Conservation (phyloP, 257 asterid species). For the Solanum lignicaule region DNA sequence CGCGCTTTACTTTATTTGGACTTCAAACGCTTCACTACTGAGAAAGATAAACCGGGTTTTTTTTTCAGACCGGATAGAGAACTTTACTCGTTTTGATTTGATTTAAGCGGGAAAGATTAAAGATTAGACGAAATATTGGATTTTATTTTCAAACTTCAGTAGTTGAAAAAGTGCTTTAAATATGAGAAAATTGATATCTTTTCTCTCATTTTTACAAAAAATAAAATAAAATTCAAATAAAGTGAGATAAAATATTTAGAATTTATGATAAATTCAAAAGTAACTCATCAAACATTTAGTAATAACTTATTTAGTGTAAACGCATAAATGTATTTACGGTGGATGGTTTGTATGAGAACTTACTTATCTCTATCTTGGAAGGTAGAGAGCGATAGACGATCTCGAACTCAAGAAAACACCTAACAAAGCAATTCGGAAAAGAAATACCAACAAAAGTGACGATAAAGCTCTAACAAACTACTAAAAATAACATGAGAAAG, state of each 20-base stretch:
- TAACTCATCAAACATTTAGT: neutral
- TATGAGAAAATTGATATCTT: neutral
- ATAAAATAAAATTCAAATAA: neutral
- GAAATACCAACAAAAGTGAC: neutral
- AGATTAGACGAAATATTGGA: neutral
- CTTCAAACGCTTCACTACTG: neutral
- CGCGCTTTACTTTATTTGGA: neutral
- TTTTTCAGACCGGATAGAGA: neutral
- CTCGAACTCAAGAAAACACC: neutral
- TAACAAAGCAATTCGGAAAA: neutral
- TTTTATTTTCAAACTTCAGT: neutral
- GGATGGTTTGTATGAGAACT: neutral
- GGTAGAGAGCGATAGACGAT: neutral
- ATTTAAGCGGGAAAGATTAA: neutral
- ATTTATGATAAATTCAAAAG: neutral
- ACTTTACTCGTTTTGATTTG: neutral
- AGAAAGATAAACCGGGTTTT: neutral
- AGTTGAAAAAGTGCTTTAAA: neutral
- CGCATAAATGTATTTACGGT: neutral
- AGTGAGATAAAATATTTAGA: neutral
- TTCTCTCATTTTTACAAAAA: neutral
- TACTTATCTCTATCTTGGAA: neutral
- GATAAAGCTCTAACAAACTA: neutral
- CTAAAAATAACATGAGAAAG: neutral
- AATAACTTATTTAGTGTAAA: neutral